phyloP scores from a whole-genome alignment of 2,329 filamentous ascomycete genomes.

The Diaporthe aspalathi region DNA sequence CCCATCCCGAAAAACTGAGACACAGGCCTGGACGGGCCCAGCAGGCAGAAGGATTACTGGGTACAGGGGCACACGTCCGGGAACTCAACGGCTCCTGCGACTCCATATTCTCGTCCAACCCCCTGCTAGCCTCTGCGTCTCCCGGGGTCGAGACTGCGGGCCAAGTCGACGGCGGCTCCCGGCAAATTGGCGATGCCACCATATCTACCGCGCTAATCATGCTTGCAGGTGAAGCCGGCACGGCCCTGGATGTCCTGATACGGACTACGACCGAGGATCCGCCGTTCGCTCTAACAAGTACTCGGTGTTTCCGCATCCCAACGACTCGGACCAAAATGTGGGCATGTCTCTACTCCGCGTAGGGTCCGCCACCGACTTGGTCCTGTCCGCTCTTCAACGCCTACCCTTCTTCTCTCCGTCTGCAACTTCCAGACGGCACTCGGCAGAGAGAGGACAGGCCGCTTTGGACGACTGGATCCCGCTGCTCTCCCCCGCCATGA shows the following conservation, averaged over 20 bases:
- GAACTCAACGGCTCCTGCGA: too few relatives aligned
- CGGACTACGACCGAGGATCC: neutral
- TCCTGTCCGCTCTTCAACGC: neutral
- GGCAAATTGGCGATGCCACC: too few relatives aligned
- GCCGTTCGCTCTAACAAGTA: neutral
- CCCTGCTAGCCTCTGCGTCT: too few relatives aligned
- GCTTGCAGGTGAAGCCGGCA: conserved; percentile 22
- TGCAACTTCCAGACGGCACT: neutral
- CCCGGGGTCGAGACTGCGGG: too few relatives aligned
- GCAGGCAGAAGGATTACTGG: too few relatives aligned
- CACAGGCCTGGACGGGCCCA: too few relatives aligned
- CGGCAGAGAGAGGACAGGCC: neutral
- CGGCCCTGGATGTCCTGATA: conserved; percentile 10
- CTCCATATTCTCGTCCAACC: too few relatives aligned
- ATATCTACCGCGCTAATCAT: too few relatives aligned
- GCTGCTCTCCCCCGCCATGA: conserved; percentile 13
- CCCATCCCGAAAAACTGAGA: too few relatives aligned
- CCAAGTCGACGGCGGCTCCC: too few relatives aligned
- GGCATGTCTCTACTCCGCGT: neutral
- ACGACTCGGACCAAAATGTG: neutral
- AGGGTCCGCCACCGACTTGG: neutral
- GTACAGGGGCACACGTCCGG: too few relatives aligned
- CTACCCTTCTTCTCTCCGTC: neutral
- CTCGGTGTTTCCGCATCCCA: neutral
- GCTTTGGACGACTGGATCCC: neutral